Base-by-base conservation (phyloP, 805 yeast genomes). In the Candida endomychidarum region DNA sequence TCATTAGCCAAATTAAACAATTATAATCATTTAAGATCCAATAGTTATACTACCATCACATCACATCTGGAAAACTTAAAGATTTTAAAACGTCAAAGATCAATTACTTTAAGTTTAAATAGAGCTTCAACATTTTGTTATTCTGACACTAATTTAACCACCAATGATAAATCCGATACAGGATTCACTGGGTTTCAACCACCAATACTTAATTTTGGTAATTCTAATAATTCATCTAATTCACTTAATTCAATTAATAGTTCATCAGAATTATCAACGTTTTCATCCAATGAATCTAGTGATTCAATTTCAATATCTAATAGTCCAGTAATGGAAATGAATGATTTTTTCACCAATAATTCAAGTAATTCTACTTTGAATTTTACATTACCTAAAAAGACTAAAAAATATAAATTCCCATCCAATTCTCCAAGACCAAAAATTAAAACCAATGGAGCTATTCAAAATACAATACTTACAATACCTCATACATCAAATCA, bases 1-100 rank as follows among this genome's bases (percentile, higher is more conserved):
- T 73, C 52, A 51, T 75, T 54, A 49, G 65, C 56, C 50, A 74
- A 63, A 50, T 66, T 70, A 65, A 10, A 57, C 70, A 30, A 68
- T 70, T 27, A 66, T 14, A 41, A 48, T 43, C 65, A 62, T 47
- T 34, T 29, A 23, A 43, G 67, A 35, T 60, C 63, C 4, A 53
- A 47, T 15, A 58, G 66, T 24, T 59, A 50, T 38, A 53, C 67
- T 18, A 61, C 64, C 11, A 53, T 54, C 23, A 58, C 63, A 6
- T 49, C 54, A 32, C 61, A 56, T 34, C 41, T 52, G 5, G 55
- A 56, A 29, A 55, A 50, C 31, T 53, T 54, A 26, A 64, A 63
- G 47, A 50, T 62, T 11, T 46, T 62, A 32, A 65, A 65, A 46
- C 48, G 69, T 27, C 68, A 63, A 39, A 53, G 52, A 40, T 56